Conservation (phyloP, 2,329 filamentous ascomycete species). For the Pleoardoris graminearum region DNA sequence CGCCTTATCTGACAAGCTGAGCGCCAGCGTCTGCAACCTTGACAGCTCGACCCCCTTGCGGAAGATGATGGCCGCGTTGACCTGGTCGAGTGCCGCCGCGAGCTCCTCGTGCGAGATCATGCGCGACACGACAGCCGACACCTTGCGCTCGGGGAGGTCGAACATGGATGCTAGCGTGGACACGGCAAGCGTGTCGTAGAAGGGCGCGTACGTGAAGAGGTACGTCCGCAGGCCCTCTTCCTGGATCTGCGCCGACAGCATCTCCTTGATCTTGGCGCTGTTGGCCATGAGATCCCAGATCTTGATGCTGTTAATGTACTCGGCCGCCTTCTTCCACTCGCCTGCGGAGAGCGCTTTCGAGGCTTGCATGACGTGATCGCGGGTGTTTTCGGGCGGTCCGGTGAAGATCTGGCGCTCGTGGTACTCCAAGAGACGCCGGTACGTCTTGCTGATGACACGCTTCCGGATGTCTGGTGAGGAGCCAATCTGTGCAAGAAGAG, state of each 20-base stretch:
- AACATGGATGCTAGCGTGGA: conserved; percentile 90
- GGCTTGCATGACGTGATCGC: conserved; percentile 98
- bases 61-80: conserved; percentile 97
- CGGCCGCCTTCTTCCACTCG: conserved; percentile 96
- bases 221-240: conserved; percentile 98
- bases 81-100: conserved; percentile 92
- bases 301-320: conserved; percentile 97
- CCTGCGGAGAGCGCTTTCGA: conserved; percentile 95
- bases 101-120: conserved; percentile 99
- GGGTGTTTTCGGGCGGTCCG: conserved; percentile 96
- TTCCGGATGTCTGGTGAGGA: conserved; percentile 97
- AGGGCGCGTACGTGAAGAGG: conserved; percentile 98
- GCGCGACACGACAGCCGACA: conserved; percentile 92
- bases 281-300: conserved; percentile 99
- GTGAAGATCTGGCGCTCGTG: conserved; percentile 99
- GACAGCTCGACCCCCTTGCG: conserved; percentile 98
- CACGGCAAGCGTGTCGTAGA: conserved; percentile 94
- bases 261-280: conserved; percentile 88
- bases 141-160: conserved; percentile 87
- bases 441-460: conserved; percentile 98
- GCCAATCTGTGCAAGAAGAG: conserved; percentile 92
- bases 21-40: conserved; percentile 89
- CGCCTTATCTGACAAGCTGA: conserved; percentile 94
- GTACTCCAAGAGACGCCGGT: conserved; percentile 98
- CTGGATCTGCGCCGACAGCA: conserved; percentile 98